phyloP scores from a whole-genome alignment of 768 basidiomycete genomes.

The Rhizopogon sp. region DNA sequence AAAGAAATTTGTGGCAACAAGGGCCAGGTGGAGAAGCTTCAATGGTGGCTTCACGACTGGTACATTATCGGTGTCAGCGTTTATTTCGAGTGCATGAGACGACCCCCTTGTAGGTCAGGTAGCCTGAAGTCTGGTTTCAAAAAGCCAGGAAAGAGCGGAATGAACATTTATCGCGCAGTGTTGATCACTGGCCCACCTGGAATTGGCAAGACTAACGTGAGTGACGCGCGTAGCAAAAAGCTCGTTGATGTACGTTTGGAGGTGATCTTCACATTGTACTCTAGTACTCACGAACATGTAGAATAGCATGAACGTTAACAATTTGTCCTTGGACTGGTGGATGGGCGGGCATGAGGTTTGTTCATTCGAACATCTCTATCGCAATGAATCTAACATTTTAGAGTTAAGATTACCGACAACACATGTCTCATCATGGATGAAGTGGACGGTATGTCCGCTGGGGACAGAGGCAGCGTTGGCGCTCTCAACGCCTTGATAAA shows the following conservation, averaged over 20 bases:
- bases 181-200: conserved; percentile 93
- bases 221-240: too few relatives aligned
- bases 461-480: conserved; percentile 97
- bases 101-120: conserved; percentile 48
- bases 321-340: conserved; percentile 85
- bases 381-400: background rate
- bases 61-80: conserved; percentile 28
- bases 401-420: conserved; percentile 65
- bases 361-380: background rate
- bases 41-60: conserved; percentile 87
- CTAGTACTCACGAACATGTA: conserved; percentile 23
- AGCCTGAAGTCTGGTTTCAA: conserved; percentile 78
- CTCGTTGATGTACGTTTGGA: conserved; percentile 66
- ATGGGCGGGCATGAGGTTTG: conserved; percentile 53
- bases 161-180: conserved; percentile 83
- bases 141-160: conserved; percentile 88
- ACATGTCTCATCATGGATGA: conserved; percentile 98
- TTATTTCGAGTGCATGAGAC: background rate
- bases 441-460: conserved; percentile 98
- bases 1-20: conserved; percentile 98
- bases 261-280: background rate
- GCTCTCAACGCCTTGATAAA: conserved; percentile 89
- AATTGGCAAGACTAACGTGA: conserved; percentile 97
- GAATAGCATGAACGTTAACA: conserved; percentile 88
- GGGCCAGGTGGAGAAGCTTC: conserved; percentile 81